Percentiles rank a stretch among this genome's conserved stretches.
phyloP scores from a whole-genome alignment of 495 filamentous ascomycete genomes.

The Penicillium argentinense region DNA sequence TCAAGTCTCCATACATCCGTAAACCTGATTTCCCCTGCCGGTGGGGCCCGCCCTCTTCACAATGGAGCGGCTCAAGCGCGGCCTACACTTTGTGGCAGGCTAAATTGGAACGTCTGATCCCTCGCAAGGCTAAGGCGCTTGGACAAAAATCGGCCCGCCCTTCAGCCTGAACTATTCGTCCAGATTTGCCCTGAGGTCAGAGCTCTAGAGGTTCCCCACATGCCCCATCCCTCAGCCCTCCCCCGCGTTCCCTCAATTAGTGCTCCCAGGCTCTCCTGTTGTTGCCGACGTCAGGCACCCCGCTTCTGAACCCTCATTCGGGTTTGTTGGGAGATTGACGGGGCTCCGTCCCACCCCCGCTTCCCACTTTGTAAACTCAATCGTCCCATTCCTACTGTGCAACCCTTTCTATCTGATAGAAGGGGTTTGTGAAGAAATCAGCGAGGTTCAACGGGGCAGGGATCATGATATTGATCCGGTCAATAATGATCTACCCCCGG shows the following conservation, averaged over 20 bases:
- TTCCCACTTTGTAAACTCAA: not conserved
- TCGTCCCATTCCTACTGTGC: not conserved
- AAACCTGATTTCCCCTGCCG: not conserved
- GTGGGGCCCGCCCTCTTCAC: not conserved
- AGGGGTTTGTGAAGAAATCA: too few relatives aligned
- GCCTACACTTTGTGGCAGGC: too few relatives aligned
- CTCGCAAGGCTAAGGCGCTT: conserved; percentile 1
- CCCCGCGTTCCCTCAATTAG: not conserved
- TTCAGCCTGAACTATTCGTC: not conserved
- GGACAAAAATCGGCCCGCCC: not conserved
- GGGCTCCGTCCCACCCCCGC: conserved; percentile 1
- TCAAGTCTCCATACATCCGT: not conserved
- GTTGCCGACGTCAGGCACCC: not conserved
- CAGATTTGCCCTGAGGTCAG: not conserved
- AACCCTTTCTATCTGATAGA: not conserved
- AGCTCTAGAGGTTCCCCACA: not conserved
- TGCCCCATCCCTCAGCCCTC: not conserved
- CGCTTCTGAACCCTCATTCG: not conserved
- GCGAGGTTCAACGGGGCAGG: too few relatives aligned
- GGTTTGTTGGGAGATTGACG: conserved; percentile 1
- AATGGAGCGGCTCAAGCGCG: not conserved
- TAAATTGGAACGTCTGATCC: not conserved
- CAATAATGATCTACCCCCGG: too few relatives aligned
- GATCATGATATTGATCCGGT: too few relatives aligned
- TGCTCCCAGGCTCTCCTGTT: not conserved